Conservation (phyloP, 2,329 filamentous ascomycete species). For the Chrysoporthe deuterocubensis region DNA sequence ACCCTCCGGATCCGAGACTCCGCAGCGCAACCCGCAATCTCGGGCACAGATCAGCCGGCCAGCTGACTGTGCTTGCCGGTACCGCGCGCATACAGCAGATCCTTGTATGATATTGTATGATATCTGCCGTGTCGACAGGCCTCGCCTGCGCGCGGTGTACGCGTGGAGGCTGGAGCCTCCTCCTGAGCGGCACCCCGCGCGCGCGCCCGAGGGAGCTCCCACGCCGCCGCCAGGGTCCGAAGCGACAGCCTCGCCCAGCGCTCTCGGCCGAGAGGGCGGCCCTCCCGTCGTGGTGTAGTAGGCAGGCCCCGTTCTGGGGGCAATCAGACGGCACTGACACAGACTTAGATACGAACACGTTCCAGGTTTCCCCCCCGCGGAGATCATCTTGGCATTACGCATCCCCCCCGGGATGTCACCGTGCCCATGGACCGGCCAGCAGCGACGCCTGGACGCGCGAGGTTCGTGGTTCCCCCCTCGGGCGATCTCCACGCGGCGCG, state of each 20-base stretch:
- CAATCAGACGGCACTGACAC: slow-evolving; percentile 9
- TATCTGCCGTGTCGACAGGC: background rate
- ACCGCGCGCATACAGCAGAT: too few relatives aligned
- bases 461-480: background rate
- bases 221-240: background rate
- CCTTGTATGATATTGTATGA: background rate
- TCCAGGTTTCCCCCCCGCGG: background rate
- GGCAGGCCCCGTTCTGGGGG: background rate
- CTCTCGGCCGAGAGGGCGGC: too few relatives aligned
- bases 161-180: background rate
- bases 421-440: background rate
- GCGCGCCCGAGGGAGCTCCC: too few relatives aligned
- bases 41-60: background rate
- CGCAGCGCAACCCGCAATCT: background rate
- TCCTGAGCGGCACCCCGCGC: too few relatives aligned
- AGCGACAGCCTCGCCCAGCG: too few relatives aligned
- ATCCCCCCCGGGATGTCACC: background rate
- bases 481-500: too few relatives aligned
- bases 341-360: background rate
- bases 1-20: background rate
- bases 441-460: background rate
- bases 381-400: slow-evolving; percentile 5
- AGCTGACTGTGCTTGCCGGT: background rate
- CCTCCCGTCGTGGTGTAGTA: too few relatives aligned
- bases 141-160: slow-evolving; percentile 5